Conservation (phyloP, 2,329 filamentous ascomycete genomes). For the Ascochyta koolunga region DNA sequence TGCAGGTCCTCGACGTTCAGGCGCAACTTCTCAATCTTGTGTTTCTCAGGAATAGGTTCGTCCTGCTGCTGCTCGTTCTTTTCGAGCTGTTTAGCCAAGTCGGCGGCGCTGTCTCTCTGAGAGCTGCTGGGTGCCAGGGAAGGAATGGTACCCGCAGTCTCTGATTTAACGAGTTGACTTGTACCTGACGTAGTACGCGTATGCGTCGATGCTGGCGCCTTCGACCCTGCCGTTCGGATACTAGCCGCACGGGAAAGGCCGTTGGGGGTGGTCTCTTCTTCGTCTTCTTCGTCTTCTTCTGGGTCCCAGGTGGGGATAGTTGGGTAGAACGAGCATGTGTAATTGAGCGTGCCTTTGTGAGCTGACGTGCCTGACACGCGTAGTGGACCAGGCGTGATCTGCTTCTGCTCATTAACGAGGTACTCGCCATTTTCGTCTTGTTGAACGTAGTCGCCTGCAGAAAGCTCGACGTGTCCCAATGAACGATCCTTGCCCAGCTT, state of each 20-base stretch:
- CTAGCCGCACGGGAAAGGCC: conserved; percentile 32
- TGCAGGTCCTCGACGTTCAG: conserved; percentile 80
- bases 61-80: conserved; percentile 55
- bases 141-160: conserved; percentile 51
- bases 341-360: conserved; percentile 80
- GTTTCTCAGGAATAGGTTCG: conserved; percentile 57
- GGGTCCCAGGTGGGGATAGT: conserved; percentile 87
- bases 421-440: conserved; percentile 84
- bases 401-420: conserved; percentile 77
- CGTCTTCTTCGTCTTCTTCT: conserved; percentile 75
- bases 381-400: conserved; percentile 69
- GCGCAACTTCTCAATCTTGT: conserved; percentile 74
- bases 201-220: conserved; percentile 17
- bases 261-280: conserved; percentile 46
- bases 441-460: conserved; percentile 76
- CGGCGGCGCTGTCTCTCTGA: conserved; percentile 40
- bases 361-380: conserved; percentile 74
- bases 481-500: conserved; percentile 89
- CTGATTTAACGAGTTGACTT: conserved; percentile 31
- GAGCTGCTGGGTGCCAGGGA: conserved; percentile 43
- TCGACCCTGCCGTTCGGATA: conserved; percentile 27
- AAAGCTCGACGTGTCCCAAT: conserved; percentile 79
- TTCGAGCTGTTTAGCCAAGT: conserved; percentile 54
- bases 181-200: conserved; percentile 28
- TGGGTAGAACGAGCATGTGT: conserved; percentile 88